Conservation (phyloP, 345 rosid species). For the Ceriops decandra region DNA sequence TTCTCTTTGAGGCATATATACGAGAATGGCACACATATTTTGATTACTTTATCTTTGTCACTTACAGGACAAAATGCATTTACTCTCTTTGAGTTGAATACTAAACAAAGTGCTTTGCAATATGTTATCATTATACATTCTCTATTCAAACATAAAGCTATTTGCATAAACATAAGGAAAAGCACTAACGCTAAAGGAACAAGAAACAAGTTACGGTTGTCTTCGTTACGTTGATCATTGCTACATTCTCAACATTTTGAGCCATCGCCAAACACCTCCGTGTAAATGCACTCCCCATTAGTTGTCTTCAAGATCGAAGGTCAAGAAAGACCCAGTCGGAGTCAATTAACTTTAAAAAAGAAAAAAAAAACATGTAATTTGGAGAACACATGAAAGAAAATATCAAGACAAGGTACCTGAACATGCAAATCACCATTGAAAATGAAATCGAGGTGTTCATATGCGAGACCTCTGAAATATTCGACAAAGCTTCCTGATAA, state of each 20-base stretch:
- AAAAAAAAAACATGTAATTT: not conserved
- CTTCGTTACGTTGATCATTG: slow-evolving; percentile 1
- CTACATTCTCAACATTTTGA: slow-evolving; percentile 33
- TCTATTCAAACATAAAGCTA: no score
- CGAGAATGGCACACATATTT: no score
- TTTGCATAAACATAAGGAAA: not conserved
- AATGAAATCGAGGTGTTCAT: slow-evolving; percentile 72
- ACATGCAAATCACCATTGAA: slow-evolving; percentile 58
- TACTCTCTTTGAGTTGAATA: no score
- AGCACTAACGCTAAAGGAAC: slow-evolving; percentile 17
- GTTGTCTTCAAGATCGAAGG: no score
- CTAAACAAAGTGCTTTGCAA: no score
- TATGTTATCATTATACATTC: no score
- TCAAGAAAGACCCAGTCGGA: no score
- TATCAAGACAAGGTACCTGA: slow-evolving; percentile 45
- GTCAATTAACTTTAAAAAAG: not conserved
- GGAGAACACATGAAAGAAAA: not conserved
- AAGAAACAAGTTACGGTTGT: slow-evolving; percentile 14
- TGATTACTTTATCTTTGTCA: no score
- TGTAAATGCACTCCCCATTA: slow-evolving; percentile 90
- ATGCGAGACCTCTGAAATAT: slow-evolving; percentile 74
- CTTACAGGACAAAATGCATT: no score
- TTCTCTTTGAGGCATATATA: no score
- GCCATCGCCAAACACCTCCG: slow-evolving; percentile 65
- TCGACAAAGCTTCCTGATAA: slow-evolving; percentile 76